Evolutionary conservation across 2,329 filamentous ascomycete species (phyloP).

Genomic region (Diaporthe helianthi): DNA sequence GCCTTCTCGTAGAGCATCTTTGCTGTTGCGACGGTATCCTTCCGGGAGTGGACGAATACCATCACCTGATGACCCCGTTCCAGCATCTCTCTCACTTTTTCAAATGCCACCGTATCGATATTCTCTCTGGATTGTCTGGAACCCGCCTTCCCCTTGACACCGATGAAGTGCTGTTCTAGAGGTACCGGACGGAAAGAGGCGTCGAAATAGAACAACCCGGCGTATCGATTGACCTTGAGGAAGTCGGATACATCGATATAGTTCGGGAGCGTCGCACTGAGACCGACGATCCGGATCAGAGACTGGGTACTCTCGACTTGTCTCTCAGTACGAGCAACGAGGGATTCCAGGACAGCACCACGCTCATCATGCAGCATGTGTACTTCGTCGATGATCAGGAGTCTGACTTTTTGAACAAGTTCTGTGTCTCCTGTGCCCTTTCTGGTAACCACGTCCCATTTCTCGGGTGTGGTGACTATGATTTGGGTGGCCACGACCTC

Average conservation of each 20-base stretch:
- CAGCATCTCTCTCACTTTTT: constrained; percentile 95
- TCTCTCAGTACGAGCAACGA: constrained; percentile 92
- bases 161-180: constrained; percentile 95
- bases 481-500: constrained; percentile 97
- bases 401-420: constrained; percentile 92
- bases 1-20: constrained; percentile 88
- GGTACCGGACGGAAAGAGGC: constrained; percentile 94
- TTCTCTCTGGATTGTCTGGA: constrained; percentile 86
- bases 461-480: constrained; percentile 97
- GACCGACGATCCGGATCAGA: constrained; percentile 91
- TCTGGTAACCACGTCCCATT: constrained; percentile 98
- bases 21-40: constrained; percentile 90
- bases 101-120: constrained; percentile 84
- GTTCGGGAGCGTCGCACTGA: constrained; percentile 95
- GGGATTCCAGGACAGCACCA: constrained; percentile 92
- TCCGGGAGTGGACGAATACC: constrained; percentile 98
- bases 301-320: constrained; percentile 99
- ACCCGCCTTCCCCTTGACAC: constrained; percentile 89
- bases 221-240: constrained; percentile 90
- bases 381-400: constrained; percentile 98
- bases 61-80: constrained; percentile 94
- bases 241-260: constrained; percentile 98
- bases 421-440: constrained; percentile 98
- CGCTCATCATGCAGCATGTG: constrained; percentile 99
- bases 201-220: constrained; percentile 96